These are phyloP conservation scores for Gautieria morchelliformis DNA, from an alignment of 768 basidiomycete species.

Conservation along the genomic window DNA sequence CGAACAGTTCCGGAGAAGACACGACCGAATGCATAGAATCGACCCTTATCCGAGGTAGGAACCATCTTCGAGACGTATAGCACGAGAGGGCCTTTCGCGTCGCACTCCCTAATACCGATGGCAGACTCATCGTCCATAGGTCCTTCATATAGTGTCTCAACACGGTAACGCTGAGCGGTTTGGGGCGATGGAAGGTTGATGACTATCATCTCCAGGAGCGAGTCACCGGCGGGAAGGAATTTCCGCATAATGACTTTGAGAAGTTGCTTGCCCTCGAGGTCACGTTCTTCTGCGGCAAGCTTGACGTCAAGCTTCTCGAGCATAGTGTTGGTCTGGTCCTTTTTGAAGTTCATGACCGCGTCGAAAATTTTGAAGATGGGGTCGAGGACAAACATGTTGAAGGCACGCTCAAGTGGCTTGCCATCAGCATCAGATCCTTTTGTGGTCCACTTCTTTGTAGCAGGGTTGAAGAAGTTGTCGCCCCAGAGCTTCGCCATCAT, in stretches of 20 bases:
- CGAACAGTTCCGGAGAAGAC: constrained; percentile 98
- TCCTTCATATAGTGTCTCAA: constrained; percentile 98
- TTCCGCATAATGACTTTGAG: constrained; percentile 99
- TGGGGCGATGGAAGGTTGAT: constrained; percentile 96
- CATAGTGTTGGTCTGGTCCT: constrained; percentile 72
- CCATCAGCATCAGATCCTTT: constrained; percentile 67
- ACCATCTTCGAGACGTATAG: constrained; percentile 99
- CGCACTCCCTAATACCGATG: constrained; percentile 96
- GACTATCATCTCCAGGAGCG: constrained; percentile 99
- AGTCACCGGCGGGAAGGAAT: constrained; percentile 98
- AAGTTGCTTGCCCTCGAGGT: constrained; percentile 89
- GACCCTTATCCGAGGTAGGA: constrained; percentile 98
- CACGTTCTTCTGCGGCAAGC: constrained; percentile 79
- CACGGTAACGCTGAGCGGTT: constrained; percentile 97
- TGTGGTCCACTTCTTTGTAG: constrained; percentile 93
- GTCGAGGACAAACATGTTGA: constrained; percentile 97
- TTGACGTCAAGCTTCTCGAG: constrained; percentile 95
- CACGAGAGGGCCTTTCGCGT: constrained; percentile 92
- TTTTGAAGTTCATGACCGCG: constrained; percentile 99
- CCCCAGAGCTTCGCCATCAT: constrained; percentile 98
- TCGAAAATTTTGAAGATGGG: constrained; percentile 99
- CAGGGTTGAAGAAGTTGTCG: constrained; percentile 98
- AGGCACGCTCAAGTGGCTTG: constrained; percentile 93
- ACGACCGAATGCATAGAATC: constrained; percentile 99
- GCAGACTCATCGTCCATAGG: constrained; percentile 99